phyloP scores from a whole-genome alignment of 345 rosid species.

The Camelina sativa region DNA sequence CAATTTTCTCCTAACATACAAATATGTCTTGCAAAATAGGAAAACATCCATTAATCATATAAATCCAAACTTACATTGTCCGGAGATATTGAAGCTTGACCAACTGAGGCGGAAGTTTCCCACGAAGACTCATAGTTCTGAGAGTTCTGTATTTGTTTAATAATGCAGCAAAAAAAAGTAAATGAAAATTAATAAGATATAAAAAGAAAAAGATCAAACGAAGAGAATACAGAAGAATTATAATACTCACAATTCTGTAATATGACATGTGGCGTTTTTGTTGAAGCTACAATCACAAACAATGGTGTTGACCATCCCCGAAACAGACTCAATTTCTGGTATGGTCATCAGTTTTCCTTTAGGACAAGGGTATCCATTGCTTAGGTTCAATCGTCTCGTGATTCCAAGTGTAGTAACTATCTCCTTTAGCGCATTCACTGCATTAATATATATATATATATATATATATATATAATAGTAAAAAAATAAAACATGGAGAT shows the following conservation, averaged over 20 bases:
- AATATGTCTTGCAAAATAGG: not conserved
- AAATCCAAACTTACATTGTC: not conserved
- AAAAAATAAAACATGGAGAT: not conserved
- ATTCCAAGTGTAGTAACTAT: slow-evolving; percentile 31
- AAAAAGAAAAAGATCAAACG: not conserved
- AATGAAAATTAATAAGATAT: not conserved
- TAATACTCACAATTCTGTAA: slow-evolving; percentile 27
- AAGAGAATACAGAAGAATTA: not conserved
- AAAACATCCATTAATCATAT: not conserved
- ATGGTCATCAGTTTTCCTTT: not conserved
- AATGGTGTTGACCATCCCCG: not conserved
- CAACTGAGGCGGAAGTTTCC: slow-evolving; percentile 29
- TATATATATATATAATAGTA: not conserved
- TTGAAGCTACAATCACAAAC: slow-evolving; percentile 1
- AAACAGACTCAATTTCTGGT: not conserved
- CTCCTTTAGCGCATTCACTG: slow-evolving; percentile 21
- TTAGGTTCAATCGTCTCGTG: slow-evolving; percentile 6
- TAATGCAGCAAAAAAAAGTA: not conserved
- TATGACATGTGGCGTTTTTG: slow-evolving; percentile 16
- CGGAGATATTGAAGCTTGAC: slow-evolving; percentile 19
- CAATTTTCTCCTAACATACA: too few relatives aligned
- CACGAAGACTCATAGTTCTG: slow-evolving; percentile 3
- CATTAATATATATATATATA: not conserved
- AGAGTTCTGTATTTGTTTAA: not conserved
- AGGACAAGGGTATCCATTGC: slow-evolving; percentile 13